Base-by-base conservation (phyloP, 345 rosid species). In the Gossypium turneri region DNA sequence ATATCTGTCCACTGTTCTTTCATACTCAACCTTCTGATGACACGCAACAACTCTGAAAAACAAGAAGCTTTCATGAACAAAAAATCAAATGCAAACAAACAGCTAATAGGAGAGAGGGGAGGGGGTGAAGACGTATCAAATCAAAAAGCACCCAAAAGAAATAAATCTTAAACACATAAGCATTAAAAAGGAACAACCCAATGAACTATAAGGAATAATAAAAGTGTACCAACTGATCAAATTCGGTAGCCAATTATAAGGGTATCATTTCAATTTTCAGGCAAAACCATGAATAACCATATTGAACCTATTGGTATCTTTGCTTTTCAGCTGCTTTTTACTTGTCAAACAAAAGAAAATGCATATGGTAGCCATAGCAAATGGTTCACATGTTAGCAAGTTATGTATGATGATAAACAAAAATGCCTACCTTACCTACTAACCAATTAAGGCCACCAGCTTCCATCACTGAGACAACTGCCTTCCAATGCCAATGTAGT, bases 381-480 rank as follows among this genome's bases (percentile, higher is more conserved):
- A 27, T 68, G 59, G 59, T 27, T 69, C 59, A 9, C 15, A 56
- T n/a, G 62, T 61, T 47, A 66, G 64, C 50, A 72, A 62, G 53
- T 57, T 48, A 64, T 29, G 57, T 72, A 29, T 34, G 56, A 68
- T 67, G 75, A 81, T 78, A 81, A 76, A 73, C 76, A 38, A 77
- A 88, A 82, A 69, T 77, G 88, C 92, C 85, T 88, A 88, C 95
- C 92, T 90, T 90, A 90, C 95, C 95, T 90, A 90, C 95, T 87
- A 90, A 90, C 94, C 94, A 90, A 76, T 90, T 90, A 81, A 90
- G 89, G 71, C 90, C 94, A 74, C 94, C 94, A 51, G 94, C 94
- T 83, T 90, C 94, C 94, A 90, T 90, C 77, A 90, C 85, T 53
- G 88, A 88, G 69, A 88, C 81, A 78, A 90, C 85, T 41, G 92